Evolutionary conservation across 2,329 filamentous ascomycete species (phyloP), one percentile per base, ranked within the genome.

Genomic region (Myriosclerotinia duriaeana): DNA sequence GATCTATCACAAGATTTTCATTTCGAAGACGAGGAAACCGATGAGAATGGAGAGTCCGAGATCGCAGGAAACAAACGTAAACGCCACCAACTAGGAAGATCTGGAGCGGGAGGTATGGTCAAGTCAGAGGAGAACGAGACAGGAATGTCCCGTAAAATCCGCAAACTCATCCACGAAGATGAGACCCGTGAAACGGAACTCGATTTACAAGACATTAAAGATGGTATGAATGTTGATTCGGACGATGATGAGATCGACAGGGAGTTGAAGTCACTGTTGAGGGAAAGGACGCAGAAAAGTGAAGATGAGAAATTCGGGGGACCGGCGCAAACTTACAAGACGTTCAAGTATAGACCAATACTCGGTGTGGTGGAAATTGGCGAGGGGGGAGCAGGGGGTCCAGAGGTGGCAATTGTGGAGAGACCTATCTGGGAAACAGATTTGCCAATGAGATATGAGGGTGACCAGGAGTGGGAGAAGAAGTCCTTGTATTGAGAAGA

Each of bases 331-430:
- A 66, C 65, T 30, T 98, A 93, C 92, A 87, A 89, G 76, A 96
- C 93, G 6, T 93, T 90, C 82, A 96, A 96, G 78, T 99, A 98
- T 79, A 85, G 93, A 67, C 91, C 93, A n/a, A 93, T 99, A 72
- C 82, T 99, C 69, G 95, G 93, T 64, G 79, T 88, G 48, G 83
- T 86, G 46, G 80, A 81, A 53, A 78, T 84, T 69, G 71, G 65
- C 8, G 69, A 70, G 44, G 74, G 73, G 64, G 72, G 71, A 26
- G 77, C 79, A 36, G 76, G 76, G 17, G 73, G 71, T 68, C 79
- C 90, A 5, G 95, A 99, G 78, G 90, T 97, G 56, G 93, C 92
- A 2, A 81, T 98, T 62, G 87, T 98, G 17, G 94, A 98, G 81
- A 83, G 93, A 74, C 93, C 94, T 26, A 83, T 88, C 72, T 95